Evolutionary conservation across 768 basidiomycete species (phyloP).

Genomic region (Gloeopeniophorella convolvens): DNA sequence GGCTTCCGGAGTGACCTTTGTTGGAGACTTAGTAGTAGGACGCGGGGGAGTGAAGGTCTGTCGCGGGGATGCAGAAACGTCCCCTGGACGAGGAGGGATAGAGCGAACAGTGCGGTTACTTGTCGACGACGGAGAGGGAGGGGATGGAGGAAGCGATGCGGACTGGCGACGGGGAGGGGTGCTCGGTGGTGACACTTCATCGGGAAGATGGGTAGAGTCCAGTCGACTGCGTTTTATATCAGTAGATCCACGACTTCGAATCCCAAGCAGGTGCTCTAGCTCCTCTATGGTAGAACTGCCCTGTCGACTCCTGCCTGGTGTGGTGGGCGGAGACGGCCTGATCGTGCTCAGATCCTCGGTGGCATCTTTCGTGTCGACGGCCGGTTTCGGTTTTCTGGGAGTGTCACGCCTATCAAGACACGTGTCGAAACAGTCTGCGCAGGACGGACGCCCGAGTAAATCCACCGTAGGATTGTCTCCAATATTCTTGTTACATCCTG

Average conservation of each 20-base stretch:
- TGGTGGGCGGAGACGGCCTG: constrained; percentile 26
- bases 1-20: constrained; percentile 40
- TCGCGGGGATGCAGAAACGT: not conserved
- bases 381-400: constrained; percentile 31
- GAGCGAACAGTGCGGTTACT: not conserved
- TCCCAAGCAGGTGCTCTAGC: constrained; percentile 29
- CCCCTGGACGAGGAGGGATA: not conserved
- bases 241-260: constrained; percentile 25
- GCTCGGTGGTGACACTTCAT: not conserved
- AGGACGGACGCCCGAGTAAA: constrained; percentile 73
- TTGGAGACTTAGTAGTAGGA: constrained; percentile 4
- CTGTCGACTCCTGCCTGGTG: constrained; percentile 22
- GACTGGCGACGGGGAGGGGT: not conserved
- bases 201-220: not conserved
- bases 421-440: constrained; percentile 72
- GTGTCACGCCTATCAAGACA: constrained; percentile 45
- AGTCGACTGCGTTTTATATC: constrained; percentile 15
- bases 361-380: constrained; percentile 28
- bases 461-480: constrained; percentile 76
- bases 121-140: no score
- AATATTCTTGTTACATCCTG: constrained; percentile 65
- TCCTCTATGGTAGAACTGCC: constrained; percentile 32
- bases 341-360: constrained; percentile 41
- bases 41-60: not conserved
- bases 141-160: not conserved